Percentiles rank a stretch among this genome's conserved stretches.
phyloP scores from a whole-genome alignment of 164 flowering plant genomes.

The Taxillus chinensis region DNA sequence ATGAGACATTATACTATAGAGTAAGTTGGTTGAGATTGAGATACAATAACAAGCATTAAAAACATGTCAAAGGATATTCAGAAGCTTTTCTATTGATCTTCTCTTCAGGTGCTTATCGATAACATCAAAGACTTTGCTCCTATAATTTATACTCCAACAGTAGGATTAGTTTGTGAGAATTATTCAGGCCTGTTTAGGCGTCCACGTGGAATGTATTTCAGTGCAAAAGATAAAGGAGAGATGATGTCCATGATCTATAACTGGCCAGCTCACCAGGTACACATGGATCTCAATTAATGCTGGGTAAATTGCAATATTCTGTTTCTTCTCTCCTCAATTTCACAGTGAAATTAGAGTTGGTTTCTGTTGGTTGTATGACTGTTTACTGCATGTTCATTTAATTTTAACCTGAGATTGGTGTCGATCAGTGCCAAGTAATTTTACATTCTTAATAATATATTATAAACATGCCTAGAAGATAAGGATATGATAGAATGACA shows the following conservation, averaged over 20 bases:
- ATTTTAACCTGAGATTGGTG: too few relatives aligned
- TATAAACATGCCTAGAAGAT: too few relatives aligned
- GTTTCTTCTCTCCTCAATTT: too few relatives aligned
- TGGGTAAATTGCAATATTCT: neutral
- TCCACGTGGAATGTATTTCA: constrained; percentile 99
- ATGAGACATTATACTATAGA: constrained; percentile 91
- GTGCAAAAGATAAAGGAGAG: constrained; percentile 98
- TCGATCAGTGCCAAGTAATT: too few relatives aligned
- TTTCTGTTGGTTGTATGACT: neutral
- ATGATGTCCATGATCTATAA: constrained; percentile 99
- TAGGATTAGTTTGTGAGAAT: constrained; percentile 95
- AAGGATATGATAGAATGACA: too few relatives aligned
- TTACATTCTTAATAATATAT: too few relatives aligned
- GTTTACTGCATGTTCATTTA: too few relatives aligned
- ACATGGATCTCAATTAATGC: neutral
- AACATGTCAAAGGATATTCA: neutral
- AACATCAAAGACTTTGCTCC: constrained; percentile 94
- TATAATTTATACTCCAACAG: constrained; percentile 94
- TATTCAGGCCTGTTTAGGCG: constrained; percentile 93
- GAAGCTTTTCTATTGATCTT: constrained; percentile 9
- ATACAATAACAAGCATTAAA: neutral
- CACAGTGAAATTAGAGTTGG: neutral
- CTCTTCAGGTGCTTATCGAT: constrained; percentile 81
- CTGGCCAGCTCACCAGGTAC: constrained; percentile 88
- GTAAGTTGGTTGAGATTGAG: constrained; percentile 34